Evolutionary conservation across 441 rosid genomes (phyloP).

Genomic region (Geranium incanum): DNA sequence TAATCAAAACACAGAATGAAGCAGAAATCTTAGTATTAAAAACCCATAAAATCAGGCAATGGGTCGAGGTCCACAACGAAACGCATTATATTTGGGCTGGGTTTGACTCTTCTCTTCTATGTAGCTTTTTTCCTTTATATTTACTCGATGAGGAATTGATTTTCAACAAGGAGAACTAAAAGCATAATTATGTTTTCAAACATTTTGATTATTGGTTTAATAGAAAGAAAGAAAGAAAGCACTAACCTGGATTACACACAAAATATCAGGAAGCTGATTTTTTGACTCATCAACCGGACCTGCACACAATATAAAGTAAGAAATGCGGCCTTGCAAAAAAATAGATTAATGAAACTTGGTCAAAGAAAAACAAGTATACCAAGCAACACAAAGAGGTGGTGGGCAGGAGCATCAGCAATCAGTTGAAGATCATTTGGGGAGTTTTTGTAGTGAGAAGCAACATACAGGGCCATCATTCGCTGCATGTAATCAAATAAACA

Average conservation of each 20-base stretch:
- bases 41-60: too few relatives aligned
- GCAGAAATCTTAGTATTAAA: too few relatives aligned
- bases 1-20: too few relatives aligned
- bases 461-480: constrained; percentile 98
- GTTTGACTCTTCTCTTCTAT: too few relatives aligned
- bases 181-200: background rate
- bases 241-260: constrained; percentile 82
- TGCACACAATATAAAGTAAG: constrained; percentile 28
- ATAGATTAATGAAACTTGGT: background rate
- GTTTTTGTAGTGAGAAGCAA: constrained; percentile 95
- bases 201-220: background rate
- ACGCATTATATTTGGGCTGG: too few relatives aligned
- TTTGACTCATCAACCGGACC: constrained; percentile 94
- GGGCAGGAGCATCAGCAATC: constrained; percentile 99
- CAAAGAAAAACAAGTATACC: constrained; percentile 38
- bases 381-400: constrained; percentile 86
- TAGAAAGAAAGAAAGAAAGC: background rate
- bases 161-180: background rate
- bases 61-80: too few relatives aligned
- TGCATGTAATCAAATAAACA: constrained; percentile 34
- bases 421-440: constrained; percentile 97
- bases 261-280: constrained; percentile 89
- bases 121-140: background rate
- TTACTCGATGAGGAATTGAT: background rate
- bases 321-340: too few relatives aligned